These are phyloP conservation scores for Rhizopogon sp. DNA, from an alignment of 768 basidiomycete species.

Conservation along the genomic window DNA sequence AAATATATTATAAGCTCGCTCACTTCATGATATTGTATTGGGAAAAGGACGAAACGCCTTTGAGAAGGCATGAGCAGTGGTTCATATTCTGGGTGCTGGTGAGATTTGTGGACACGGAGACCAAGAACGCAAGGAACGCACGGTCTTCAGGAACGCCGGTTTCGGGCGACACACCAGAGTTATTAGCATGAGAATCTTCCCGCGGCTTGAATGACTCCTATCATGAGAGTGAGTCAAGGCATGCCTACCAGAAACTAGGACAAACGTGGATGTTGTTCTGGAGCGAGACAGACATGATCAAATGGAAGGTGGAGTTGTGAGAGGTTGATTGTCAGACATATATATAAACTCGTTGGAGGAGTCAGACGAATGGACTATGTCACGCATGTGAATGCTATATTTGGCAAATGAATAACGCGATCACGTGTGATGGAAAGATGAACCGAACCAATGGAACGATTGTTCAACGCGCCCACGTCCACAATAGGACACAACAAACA, in stretches of 20 bases:
- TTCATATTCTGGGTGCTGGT: conserved; percentile 30
- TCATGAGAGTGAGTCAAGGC: not conserved
- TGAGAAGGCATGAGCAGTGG: conserved; percentile 71
- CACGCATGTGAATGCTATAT: too few relatives aligned
- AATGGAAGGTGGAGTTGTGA: not conserved
- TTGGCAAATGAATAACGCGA: too few relatives aligned
- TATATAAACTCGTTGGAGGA: not conserved
- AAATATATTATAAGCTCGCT: conserved; percentile 13
- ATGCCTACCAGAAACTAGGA: not conserved
- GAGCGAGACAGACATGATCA: not conserved
- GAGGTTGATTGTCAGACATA: not conserved
- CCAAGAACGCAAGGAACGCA: not conserved
- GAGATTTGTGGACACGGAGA: not conserved
- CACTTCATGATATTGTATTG: conserved; percentile 88
- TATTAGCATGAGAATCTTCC: not conserved
- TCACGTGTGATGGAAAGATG: not conserved
- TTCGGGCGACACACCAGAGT: not conserved
- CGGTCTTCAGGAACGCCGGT: not conserved
- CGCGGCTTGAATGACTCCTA: not conserved
- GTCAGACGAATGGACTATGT: too few relatives aligned
- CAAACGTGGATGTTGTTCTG: not conserved
- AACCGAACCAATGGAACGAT: conserved; percentile 6
- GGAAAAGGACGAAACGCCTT: conserved; percentile 83
- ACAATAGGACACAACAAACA: conserved; percentile 24
- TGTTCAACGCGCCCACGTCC: conserved; percentile 7